These are phyloP conservation scores for Cryphonectria nitschkei DNA, from an alignment of 2,329 filamentous ascomycete genomes.

Conservation along the genomic window DNA sequence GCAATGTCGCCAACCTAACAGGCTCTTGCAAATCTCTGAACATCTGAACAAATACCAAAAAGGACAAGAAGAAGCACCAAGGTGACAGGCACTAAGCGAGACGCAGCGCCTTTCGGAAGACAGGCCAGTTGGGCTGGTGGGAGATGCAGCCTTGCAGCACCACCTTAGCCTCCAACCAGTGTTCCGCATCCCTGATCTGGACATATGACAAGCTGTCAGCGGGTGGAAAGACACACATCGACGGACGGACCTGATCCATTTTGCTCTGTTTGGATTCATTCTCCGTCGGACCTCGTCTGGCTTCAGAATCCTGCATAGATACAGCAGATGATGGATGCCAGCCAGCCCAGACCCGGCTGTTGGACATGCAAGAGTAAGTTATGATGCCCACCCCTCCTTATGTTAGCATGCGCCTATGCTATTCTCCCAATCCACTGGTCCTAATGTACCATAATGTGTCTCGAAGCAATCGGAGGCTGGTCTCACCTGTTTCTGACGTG, in stretches of 20 bases:
- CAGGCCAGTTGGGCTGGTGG: not conserved
- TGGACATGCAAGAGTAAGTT: slow-evolving; percentile 50
- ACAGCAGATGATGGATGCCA: slow-evolving; percentile 6
- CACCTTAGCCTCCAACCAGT: not conserved
- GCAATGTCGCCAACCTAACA: not conserved
- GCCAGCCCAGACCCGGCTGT: slow-evolving; percentile 39
- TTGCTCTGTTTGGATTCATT: not conserved
- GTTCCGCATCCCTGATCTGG: not conserved
- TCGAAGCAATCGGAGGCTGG: not conserved
- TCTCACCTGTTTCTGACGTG: not conserved
- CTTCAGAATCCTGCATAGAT: not conserved
- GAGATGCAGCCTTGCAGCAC: not conserved
- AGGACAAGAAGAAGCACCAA: not conserved
- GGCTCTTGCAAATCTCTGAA: not conserved
- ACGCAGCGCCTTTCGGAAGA: not conserved
- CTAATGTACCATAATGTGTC: not conserved
- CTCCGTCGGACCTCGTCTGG: not conserved
- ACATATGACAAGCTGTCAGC: not conserved
- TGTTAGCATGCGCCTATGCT: not conserved
- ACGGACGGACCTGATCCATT: not conserved
- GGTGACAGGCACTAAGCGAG: not conserved
- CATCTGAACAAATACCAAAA: not conserved
- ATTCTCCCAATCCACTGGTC: not conserved
- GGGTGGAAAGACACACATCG: not conserved
- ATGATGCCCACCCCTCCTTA: slow-evolving; percentile 5